Evolutionary conservation across 192 early-diverging fungal species (phyloP), one percentile per base, ranked within the genome.

Genomic region (Podila epigama): DNA sequence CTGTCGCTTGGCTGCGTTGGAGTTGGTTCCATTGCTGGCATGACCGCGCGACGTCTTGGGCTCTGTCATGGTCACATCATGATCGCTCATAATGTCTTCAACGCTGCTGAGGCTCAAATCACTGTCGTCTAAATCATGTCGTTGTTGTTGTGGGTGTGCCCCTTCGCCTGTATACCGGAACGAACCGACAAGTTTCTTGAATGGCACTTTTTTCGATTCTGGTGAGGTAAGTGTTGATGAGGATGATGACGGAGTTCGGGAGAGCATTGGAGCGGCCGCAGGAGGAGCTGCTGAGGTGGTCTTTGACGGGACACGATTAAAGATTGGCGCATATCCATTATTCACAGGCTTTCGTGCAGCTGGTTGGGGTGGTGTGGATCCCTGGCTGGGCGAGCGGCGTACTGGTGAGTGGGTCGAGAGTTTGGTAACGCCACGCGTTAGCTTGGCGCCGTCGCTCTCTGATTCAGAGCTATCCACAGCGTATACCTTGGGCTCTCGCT

Each of bases 91-190:
- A 16, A 63, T 75, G 5, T 40, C 51, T 50, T 29, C 56, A 12
- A 64, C 58, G 27, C 64, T 67, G 50, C 64, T 75, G 15, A 75
- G 58, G 44, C 52, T 56, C 4, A 62, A 58, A 29, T 75, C 71
- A 29, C 71, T 75, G 29, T 63, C 58, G 18, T 32, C 54, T 1
- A 56, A 41, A n/a, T 41, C 37, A 1, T 35, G 35, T 16, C 29
- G 15, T 37, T 51, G 31, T 20, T 48, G 9, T 20, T 22, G 31
- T 31, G 62, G 37, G 5, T 48, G 20, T 9, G 71, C 66, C 7
- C 33, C 66, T 7, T 77, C 50, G 8, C 66, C 73, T n/a, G 66
- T 68, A 39, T 77, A 68, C 28, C 66, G 65, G 33, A 57, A 68
- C 7, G 66, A 51, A 0, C 44, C 48, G 16, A 68, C 56, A n/a